Evolutionary conservation across 2,329 filamentous ascomycete species (phyloP).

Genomic region (Penicillium sp.): DNA sequence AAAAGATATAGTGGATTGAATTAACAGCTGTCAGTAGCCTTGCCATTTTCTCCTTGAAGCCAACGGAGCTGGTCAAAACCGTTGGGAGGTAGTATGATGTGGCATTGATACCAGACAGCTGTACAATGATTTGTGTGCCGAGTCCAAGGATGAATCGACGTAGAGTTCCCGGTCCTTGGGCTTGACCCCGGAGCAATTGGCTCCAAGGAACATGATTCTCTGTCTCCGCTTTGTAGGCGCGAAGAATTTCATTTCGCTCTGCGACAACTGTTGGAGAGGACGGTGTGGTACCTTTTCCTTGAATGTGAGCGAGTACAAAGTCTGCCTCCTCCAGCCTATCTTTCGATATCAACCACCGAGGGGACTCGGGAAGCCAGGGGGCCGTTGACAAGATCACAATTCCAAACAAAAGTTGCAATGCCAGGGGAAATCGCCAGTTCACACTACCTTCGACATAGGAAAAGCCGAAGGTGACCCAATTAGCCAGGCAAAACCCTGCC

Average conservation of each 20-base stretch:
- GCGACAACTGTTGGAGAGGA: conserved; percentile 41
- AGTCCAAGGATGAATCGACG: conserved; percentile 49
- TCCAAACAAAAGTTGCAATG: conserved; percentile 2
- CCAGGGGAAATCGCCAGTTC: conserved; percentile 7
- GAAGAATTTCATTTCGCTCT: conserved; percentile 48
- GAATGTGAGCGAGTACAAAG: conserved; percentile 44
- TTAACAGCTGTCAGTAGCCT: neutral
- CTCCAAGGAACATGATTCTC: conserved; percentile 53
- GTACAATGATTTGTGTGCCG: conserved; percentile 42
- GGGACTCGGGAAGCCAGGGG: conserved; percentile 49
- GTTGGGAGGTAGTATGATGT: conserved; percentile 37
- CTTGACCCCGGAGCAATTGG: conserved; percentile 51
- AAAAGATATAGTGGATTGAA: neutral
- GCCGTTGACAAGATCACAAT: conserved; percentile 4
- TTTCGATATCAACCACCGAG: conserved; percentile 29
- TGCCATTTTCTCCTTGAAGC: neutral
- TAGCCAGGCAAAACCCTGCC: conserved; percentile 5
- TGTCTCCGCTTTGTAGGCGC: conserved; percentile 51
- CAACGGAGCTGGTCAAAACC: neutral
- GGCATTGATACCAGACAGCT: conserved; percentile 39
- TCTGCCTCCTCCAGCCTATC: conserved; percentile 37
- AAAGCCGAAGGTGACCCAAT: conserved; percentile 25
- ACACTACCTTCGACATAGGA: conserved; percentile 1
- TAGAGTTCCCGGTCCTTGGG: conserved; percentile 33
- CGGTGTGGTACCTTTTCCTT: conserved; percentile 33